phyloP scores from a whole-genome alignment of 495 filamentous ascomycete species.

The Penicillium pancosmium region DNA sequence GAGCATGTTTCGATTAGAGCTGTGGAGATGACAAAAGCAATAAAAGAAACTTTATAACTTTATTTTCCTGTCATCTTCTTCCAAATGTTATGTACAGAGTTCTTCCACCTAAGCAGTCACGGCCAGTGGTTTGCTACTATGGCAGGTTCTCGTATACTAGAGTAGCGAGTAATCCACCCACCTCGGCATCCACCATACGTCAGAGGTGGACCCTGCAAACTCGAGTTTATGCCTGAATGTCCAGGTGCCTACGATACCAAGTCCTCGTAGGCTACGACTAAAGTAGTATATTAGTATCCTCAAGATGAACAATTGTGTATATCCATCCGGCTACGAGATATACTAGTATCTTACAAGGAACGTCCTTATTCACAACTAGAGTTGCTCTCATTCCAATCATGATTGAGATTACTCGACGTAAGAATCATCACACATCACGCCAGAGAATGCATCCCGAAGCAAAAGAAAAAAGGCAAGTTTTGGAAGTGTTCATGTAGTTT shows the following conservation, averaged over 20 bases:
- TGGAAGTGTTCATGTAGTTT: slow-evolving; percentile 49
- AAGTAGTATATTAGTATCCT: too few species aligned
- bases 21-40: slow-evolving; percentile 23
- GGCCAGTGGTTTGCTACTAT: background rate
- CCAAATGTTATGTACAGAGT: background rate
- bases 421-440: slow-evolving; percentile 2
- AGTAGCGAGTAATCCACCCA: too few species aligned
- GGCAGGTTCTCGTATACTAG: background rate
- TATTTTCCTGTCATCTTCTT: background rate
- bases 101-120: background rate
- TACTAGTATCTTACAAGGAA: too few species aligned
- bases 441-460: slow-evolving; percentile 4
- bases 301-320: too few species aligned
- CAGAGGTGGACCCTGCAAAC: background rate
- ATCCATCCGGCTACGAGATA: too few species aligned
- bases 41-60: slow-evolving; percentile 13
- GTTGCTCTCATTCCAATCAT: slow-evolving; percentile 7
- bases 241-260: too few species aligned
- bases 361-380: background rate
- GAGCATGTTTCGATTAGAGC: slow-evolving; percentile 24
- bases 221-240: too few species aligned
- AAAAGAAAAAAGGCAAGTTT: slow-evolving; percentile 10
- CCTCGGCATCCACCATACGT: background rate
- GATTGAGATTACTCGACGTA: background rate
- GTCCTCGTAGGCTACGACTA: too few species aligned